These are phyloP conservation scores for Wickerhamiella lipophila DNA, from an alignment of 805 yeast genomes.

Conservation along the genomic window DNA sequence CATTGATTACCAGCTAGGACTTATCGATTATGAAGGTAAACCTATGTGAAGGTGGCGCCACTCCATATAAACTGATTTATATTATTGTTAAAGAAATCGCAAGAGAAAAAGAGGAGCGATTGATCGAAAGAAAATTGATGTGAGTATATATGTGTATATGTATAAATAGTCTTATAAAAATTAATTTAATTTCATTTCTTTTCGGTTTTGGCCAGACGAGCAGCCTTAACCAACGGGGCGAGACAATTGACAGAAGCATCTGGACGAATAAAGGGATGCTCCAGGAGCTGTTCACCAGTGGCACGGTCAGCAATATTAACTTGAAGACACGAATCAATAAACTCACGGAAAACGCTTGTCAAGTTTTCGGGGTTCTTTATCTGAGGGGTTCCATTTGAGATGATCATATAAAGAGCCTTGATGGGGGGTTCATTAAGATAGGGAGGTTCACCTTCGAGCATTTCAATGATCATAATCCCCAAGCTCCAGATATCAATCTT, in stretches of 20 bases:
- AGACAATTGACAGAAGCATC: constrained; percentile 26
- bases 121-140: background rate
- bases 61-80: too few relatives aligned
- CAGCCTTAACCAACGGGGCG: constrained; percentile 28
- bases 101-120: too few relatives aligned
- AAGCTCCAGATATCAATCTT: constrained; percentile 96
- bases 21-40: constrained; percentile 14
- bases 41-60: too few relatives aligned
- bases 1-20: constrained; percentile 15
- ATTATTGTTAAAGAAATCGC: too few relatives aligned
- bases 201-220: constrained; percentile 22
- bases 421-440: constrained; percentile 91
- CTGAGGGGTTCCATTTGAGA: constrained; percentile 92
- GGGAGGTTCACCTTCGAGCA: constrained; percentile 99
- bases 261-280: constrained; percentile 40
- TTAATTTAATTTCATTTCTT: constrained; percentile 2
- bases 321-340: constrained; percentile 64
- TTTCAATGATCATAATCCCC: constrained; percentile 96
- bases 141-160: background rate
- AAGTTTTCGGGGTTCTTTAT: constrained; percentile 78
- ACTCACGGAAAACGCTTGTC: constrained; percentile 50
- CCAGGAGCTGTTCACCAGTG: constrained; percentile 57
- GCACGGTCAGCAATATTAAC: constrained; percentile 76
- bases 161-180: background rate
- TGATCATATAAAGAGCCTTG: constrained; percentile 84